Evolutionary conservation across 768 basidiomycete genomes (phyloP).

Genomic region (Grammothele lineata): DNA sequence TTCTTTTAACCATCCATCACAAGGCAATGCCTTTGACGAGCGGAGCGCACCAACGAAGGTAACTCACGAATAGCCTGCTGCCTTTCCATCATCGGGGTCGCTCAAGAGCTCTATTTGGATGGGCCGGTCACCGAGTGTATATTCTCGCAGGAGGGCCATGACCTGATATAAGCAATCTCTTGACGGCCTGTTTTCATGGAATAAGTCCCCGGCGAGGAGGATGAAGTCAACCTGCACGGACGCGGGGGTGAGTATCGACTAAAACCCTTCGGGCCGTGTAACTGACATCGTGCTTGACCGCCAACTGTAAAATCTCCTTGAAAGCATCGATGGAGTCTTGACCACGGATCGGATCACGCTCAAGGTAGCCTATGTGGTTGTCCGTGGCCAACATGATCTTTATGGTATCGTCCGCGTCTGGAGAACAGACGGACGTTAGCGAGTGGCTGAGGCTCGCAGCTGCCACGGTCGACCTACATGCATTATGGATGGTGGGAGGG

Average conservation of each 20-base stretch:
- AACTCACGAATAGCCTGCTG: constrained; percentile 79
- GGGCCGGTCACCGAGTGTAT: constrained; percentile 83
- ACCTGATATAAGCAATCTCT: constrained; percentile 86
- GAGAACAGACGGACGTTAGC: constrained; percentile 1
- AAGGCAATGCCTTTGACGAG: too few relatives aligned
- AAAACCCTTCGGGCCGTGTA: background rate
- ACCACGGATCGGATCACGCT: constrained; percentile 91
- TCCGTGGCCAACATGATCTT: constrained; percentile 90
- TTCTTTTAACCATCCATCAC: too few relatives aligned
- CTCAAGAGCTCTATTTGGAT: constrained; percentile 90
- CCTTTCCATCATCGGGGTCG: constrained; percentile 88
- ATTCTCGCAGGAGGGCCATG: constrained; percentile 86
- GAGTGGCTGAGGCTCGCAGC: background rate
- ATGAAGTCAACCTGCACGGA: constrained; percentile 86
- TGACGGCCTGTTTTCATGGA: constrained; percentile 96
- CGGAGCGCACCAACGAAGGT: too few relatives aligned
- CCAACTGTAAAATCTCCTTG: constrained; percentile 87
- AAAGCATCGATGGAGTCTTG: constrained; percentile 96
- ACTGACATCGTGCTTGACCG: constrained; percentile 81
- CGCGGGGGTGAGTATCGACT: background rate
- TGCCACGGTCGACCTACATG: constrained; percentile 30
- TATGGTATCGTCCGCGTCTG: constrained; percentile 66
- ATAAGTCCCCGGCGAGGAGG: constrained; percentile 91
- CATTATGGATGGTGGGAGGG: constrained; percentile 32
- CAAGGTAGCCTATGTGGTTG: constrained; percentile 93